These are phyloP conservation scores for Bipolaris gigantea DNA, from an alignment of 2,329 filamentous ascomycete genomes.

Conservation along the genomic window DNA sequence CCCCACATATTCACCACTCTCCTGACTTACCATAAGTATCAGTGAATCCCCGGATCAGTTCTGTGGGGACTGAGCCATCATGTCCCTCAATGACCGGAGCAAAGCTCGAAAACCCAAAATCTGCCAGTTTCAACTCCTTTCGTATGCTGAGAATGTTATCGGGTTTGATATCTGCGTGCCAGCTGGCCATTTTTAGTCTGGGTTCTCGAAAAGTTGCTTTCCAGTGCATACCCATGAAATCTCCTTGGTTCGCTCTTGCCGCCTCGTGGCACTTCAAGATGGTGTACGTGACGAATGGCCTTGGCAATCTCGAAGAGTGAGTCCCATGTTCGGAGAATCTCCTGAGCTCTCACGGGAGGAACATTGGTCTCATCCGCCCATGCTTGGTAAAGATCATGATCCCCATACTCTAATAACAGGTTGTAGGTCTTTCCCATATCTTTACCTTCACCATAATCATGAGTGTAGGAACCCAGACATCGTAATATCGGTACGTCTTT, in stretches of 20 bases:
- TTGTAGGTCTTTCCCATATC: conserved; percentile 18
- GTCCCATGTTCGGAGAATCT: conserved; percentile 40
- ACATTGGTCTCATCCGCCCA: conserved; percentile 29
- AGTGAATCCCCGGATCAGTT: conserved; percentile 33
- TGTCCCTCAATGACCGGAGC: neutral
- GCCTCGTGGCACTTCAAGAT: conserved; percentile 10
- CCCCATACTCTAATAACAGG: conserved; percentile 43
- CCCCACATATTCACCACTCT: neutral
- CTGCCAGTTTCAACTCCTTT: conserved; percentile 44
- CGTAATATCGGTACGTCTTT: conserved; percentile 29
- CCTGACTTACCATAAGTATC: conserved; percentile 40
- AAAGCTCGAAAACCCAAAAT: conserved; percentile 43
- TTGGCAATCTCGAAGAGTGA: conserved; percentile 35
- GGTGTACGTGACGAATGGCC: conserved; percentile 34
- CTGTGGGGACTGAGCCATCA: conserved; percentile 3
- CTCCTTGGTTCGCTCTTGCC: neutral
- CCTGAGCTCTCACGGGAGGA: conserved; percentile 26
- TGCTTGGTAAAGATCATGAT: conserved; percentile 40
- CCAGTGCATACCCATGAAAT: conserved; percentile 3
- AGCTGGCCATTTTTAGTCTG: conserved; percentile 27
- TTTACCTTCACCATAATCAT: conserved; percentile 5
- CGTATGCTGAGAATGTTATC: conserved; percentile 48
- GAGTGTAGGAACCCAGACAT: conserved; percentile 34
- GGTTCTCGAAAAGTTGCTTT: conserved; percentile 1
- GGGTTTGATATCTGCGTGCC: conserved; percentile 51